Percentiles rank a stretch among this genome's conserved stretches.
Conservation (phyloP, 495 filamentous ascomycete species). For the Hypoxylon cercidicola region DNA sequence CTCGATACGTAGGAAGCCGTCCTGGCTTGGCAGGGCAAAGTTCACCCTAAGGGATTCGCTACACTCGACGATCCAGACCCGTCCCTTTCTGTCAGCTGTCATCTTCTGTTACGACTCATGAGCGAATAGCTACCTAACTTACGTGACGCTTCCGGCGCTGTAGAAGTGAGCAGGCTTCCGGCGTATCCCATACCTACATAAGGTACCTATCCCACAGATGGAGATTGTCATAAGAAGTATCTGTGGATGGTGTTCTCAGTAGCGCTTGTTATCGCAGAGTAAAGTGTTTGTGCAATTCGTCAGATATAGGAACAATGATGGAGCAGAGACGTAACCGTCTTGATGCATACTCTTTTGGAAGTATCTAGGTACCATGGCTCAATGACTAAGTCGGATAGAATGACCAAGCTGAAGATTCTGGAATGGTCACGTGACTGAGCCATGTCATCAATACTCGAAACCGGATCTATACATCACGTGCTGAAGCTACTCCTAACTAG, state of each 20-base stretch:
- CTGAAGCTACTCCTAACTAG: conserved; percentile 17
- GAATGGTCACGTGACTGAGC: conserved; percentile 17
- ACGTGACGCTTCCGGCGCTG: too few relatives aligned
- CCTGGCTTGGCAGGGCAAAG: conserved; percentile 35
- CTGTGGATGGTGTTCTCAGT: too few relatives aligned
- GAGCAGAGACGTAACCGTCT: too few relatives aligned
- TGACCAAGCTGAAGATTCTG: conserved; percentile 25
- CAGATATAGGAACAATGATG: too few relatives aligned
- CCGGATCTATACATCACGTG: conserved; percentile 33
- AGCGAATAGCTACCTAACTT: background rate
- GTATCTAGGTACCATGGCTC: too few relatives aligned
- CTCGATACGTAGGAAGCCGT: background rate
- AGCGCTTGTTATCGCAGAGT: too few relatives aligned
- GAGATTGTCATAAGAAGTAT: too few relatives aligned
- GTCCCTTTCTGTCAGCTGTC: conserved; percentile 19
- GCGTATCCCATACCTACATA: background rate
- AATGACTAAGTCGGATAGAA: background rate
- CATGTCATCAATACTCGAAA: background rate
- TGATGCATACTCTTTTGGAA: too few relatives aligned
- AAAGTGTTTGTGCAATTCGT: too few relatives aligned
- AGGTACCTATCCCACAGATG: background rate
- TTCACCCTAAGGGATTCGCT: conserved; percentile 19
- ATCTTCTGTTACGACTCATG: conserved; percentile 7
- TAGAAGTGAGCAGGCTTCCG: background rate
- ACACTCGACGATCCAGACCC: conserved; percentile 14